Evolutionary conservation across 1,284 basidiomycete species (phyloP).

Genomic region (Sphagnurus paluster): DNA sequence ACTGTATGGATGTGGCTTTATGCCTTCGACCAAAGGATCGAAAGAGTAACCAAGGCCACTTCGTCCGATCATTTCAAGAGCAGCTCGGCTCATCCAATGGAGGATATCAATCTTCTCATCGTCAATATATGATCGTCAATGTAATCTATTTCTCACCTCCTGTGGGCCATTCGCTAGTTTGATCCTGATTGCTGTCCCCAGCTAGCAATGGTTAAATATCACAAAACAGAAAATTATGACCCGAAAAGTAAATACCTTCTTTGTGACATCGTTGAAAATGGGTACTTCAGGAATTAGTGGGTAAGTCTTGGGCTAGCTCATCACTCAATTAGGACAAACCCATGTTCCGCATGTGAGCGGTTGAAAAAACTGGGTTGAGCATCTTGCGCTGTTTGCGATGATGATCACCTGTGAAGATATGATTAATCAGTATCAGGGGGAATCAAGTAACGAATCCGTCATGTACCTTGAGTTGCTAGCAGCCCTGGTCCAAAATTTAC

Average conservation of each 20-base stretch:
- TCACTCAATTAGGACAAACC: constrained; percentile 13
- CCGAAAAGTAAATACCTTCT: constrained; percentile 26
- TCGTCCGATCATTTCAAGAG: constrained; percentile 35
- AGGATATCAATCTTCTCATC: constrained; percentile 41
- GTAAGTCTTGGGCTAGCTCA: neutral
- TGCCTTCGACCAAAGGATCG: constrained; percentile 25
- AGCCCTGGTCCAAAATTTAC: constrained; percentile 26
- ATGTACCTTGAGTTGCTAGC: constrained; percentile 22
- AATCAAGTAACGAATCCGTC: too few relatives aligned
- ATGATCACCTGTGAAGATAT: constrained; percentile 21
- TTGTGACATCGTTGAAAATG: constrained; percentile 28
- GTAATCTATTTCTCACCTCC: neutral
- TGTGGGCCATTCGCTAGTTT: neutral
- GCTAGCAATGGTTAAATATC: too few relatives aligned
- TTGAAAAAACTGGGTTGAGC: constrained; percentile 33
- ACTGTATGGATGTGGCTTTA: constrained; percentile 27
- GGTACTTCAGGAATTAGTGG: constrained; percentile 23
- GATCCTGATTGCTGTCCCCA: too few relatives aligned
- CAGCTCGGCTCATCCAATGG: constrained; percentile 38
- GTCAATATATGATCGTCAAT: neutral
- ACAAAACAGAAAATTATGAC: too few relatives aligned
- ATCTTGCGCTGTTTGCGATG: constrained; percentile 32
- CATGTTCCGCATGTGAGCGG: constrained; percentile 32
- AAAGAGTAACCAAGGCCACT: constrained; percentile 19
- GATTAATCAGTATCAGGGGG: neutral